phyloP scores from a whole-genome alignment of 2,329 filamentous ascomycete genomes.

The Fonsecaea multimorphosa region DNA sequence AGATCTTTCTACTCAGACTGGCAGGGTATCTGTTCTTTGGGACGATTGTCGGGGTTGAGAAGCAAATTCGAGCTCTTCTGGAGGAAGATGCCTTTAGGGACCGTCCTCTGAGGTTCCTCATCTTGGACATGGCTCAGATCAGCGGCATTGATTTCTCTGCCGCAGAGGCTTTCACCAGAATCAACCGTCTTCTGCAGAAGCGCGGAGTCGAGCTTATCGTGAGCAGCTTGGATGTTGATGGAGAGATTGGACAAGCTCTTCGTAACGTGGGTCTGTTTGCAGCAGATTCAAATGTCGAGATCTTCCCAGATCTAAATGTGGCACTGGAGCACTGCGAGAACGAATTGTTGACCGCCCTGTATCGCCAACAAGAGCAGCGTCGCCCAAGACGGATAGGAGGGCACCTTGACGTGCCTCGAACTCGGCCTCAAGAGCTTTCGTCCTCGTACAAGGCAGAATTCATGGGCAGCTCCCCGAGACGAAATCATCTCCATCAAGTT shows the following conservation, averaged over 20 bases:
- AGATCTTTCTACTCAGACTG: slow-evolving; percentile 90
- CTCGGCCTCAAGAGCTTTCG: slow-evolving; percentile 33
- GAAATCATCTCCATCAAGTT: slow-evolving; percentile 76
- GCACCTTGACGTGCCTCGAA: slow-evolving; percentile 38
- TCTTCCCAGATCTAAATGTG: slow-evolving; percentile 89
- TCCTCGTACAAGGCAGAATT: slow-evolving; percentile 54
- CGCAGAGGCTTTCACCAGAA: slow-evolving; percentile 90
- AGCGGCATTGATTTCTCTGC: slow-evolving; percentile 95
- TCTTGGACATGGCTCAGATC: slow-evolving; percentile 87
- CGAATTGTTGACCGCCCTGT: slow-evolving; percentile 81
- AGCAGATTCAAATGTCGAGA: slow-evolving; percentile 73
- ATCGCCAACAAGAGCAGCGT: slow-evolving; percentile 67
- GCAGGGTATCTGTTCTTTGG: slow-evolving; percentile 98
- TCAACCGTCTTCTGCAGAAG: slow-evolving; percentile 80
- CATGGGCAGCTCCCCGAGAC: slow-evolving; percentile 76
- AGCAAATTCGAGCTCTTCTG: slow-evolving; percentile 80
- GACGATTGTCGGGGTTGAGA: slow-evolving; percentile 93
- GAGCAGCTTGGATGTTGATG: slow-evolving; percentile 78
- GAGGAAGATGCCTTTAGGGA: slow-evolving; percentile 79
- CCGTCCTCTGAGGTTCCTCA: slow-evolving; percentile 83
- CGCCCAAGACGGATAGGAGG: slow-evolving; percentile 23
- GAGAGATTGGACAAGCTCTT: slow-evolving; percentile 76
- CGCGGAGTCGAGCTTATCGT: slow-evolving; percentile 81
- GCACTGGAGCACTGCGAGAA: slow-evolving; percentile 96
- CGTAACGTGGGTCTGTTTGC: slow-evolving; percentile 82